Evolutionary conservation across 192 early-diverging fungal genomes (phyloP), one percentile per base, ranked within the genome.

Genomic region (Entomortierella parvispora): DNA sequence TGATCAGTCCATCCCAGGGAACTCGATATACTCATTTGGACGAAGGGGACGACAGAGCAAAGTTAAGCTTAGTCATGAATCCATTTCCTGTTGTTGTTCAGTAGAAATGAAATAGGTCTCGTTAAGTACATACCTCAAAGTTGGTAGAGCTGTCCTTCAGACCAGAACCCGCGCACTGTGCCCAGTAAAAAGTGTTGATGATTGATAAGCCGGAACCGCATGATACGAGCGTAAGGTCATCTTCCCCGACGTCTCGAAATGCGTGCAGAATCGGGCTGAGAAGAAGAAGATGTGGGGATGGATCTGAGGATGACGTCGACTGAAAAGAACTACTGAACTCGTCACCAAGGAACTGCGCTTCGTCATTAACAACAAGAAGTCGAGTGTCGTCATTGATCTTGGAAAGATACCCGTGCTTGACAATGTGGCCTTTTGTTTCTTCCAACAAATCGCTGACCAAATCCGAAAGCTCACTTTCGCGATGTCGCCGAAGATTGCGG

Each of bases 281-380:
- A 4, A 71, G 2, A 2, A 34, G 55, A 4, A 31, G 55, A 11
- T 15, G n/a, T n/a, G n/a, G 12, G 37, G 37, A 12, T 11, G 31
- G 4, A 17, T 5, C 22, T 57, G 55, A n/a, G 23, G n/a, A n/a
- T n/a, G 55, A 42, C 18, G 9, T 57, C 31, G 55, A 57, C 29
- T 57, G 3, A 34, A 57, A 57, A 10, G 12, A n/a, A 10, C 33
- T 34, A 22, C n/a, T n/a, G 12, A 6, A 49, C 7, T 7, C 14
- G 20, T 71, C 68, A 46, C 68, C 68, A 31, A 62, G 68, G 60
- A 71, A 42, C 53, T 62, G 68, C 2, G 60, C 68, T 25, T 62
- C 68, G 57, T 71, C 61, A 52, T 63, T n/a, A 25, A 53, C 26
- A 5, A 63, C 61, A 7, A 63, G 20, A 11, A 63, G 61, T 34